Percentiles rank a stretch among this genome's conserved stretches.
Conservation (phyloP, 1,284 basidiomycete genomes). For the Sparassis latifolia region DNA sequence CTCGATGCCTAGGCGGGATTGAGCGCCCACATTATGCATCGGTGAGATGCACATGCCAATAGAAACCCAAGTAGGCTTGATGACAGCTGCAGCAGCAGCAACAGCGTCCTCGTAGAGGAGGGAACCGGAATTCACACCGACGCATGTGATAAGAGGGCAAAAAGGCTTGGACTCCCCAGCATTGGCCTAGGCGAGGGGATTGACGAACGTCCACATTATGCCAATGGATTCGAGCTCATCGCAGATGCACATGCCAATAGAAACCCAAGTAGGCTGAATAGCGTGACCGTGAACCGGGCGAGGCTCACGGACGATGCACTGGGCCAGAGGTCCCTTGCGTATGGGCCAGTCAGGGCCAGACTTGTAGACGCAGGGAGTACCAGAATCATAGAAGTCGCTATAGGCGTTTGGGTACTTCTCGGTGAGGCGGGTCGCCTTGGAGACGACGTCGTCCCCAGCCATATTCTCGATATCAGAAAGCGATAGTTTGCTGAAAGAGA, state of each 20-base stretch:
- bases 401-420: constrained; percentile 21
- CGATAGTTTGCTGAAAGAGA: not conserved
- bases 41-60: constrained; percentile 9
- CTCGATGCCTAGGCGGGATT: no score
- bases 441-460: constrained; percentile 3
- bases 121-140: constrained; percentile 21
- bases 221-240: constrained; percentile 16
- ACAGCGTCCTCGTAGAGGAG: constrained; percentile 19
- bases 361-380: constrained; percentile 25
- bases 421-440: constrained; percentile 18
- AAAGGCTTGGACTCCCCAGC: constrained; percentile 16
- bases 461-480: constrained; percentile 1
- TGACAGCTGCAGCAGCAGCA: constrained; percentile 11
- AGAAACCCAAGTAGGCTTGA: constrained; percentile 19
- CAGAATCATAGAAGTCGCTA: constrained; percentile 24
- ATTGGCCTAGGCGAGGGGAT: constrained; percentile 22
- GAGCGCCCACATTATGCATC: no score
- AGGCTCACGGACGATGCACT: constrained; percentile 23
- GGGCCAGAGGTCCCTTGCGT: constrained; percentile 17
- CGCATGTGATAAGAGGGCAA: constrained; percentile 16
- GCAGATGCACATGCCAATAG: constrained; percentile 7
- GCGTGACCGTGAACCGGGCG: constrained; percentile 25
- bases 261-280: constrained; percentile 20
- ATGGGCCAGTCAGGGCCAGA: constrained; percentile 21
- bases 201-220: constrained; percentile 20